Evolutionary conservation across 768 basidiomycete species (phyloP).

Genomic region (Mycena belliarum): DNA sequence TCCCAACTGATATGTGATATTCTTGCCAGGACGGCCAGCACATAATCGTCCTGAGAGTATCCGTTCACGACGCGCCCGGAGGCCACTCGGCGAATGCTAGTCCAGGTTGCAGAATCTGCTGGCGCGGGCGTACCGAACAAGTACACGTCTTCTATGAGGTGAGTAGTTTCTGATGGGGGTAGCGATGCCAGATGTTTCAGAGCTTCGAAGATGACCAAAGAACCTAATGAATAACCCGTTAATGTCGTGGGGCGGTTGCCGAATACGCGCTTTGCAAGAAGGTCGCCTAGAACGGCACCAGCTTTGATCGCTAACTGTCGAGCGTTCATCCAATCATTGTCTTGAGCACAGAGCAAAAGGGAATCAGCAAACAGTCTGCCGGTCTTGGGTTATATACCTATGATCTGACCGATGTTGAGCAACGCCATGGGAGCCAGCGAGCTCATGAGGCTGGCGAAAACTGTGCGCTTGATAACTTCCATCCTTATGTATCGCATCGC

Average conservation of each 20-base stretch:
- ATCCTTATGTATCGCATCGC: constrained; percentile 52
- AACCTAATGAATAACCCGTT: constrained; percentile 48
- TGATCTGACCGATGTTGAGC: constrained; percentile 54
- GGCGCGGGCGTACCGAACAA: constrained; percentile 53
- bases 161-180: constrained; percentile 43
- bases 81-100: constrained; percentile 47
- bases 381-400: constrained; percentile 37
- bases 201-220: constrained; percentile 56
- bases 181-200: constrained; percentile 48
- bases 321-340: constrained; percentile 64
- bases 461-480: constrained; percentile 50
- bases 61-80: constrained; percentile 57
- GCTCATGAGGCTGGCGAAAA: constrained; percentile 49
- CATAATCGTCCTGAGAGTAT: constrained; percentile 52
- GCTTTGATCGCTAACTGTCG: constrained; percentile 51
- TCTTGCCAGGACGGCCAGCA: constrained; percentile 53
- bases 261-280: constrained; percentile 50
- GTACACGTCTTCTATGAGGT: constrained; percentile 55
- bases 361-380: not conserved
- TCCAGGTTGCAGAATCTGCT: constrained; percentile 43
- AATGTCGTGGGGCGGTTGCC: constrained; percentile 57
- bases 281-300: constrained; percentile 53
- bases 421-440: constrained; percentile 52
- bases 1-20: constrained; percentile 47
- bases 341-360: constrained; percentile 27